Evolutionary conservation across 768 basidiomycete species (phyloP).

Genomic region (Podaxis sp.): DNA sequence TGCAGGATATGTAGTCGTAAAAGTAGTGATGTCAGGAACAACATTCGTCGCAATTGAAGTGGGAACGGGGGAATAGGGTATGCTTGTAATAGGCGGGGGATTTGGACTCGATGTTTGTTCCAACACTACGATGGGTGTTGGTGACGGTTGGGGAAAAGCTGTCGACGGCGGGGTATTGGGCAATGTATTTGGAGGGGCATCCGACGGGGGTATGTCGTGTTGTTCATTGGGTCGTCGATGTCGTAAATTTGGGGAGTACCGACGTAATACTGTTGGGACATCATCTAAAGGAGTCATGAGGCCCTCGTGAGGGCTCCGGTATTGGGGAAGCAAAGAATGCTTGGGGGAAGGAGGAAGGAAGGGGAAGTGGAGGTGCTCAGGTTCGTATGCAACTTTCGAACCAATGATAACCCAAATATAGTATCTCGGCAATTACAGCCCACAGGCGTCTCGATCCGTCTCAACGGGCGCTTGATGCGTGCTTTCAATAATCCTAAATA

Average conservation of each 20-base stretch:
- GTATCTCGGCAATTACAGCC: conserved; percentile 4
- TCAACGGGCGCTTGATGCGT: background rate
- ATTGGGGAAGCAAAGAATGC: background rate
- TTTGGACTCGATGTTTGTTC: conserved; percentile 6
- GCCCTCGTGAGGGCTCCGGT: conserved; percentile 4
- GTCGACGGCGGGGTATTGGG: background rate
- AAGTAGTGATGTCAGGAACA: conserved; percentile 12
- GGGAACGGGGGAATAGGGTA: background rate
- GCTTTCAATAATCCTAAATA: background rate
- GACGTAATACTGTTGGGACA: conserved; percentile 2
- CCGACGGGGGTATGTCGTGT: background rate
- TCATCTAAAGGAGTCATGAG: conserved; percentile 1
- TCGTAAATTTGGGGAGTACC: background rate
- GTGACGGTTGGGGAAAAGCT: background rate
- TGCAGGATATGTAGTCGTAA: conserved; percentile 37
- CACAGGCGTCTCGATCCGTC: background rate
- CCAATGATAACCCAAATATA: conserved; percentile 14
- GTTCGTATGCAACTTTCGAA: conserved; percentile 13
- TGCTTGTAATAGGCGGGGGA: conserved; percentile 9
- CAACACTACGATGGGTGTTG: conserved; percentile 2
- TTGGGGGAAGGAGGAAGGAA: background rate
- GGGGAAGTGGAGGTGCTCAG: background rate
- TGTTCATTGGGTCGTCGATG: conserved; percentile 8
- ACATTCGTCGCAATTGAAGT: background rate
- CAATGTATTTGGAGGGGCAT: background rate